Evolutionary conservation across 1,284 basidiomycete species (phyloP).

Genomic region (Acaromyces ingoldii): DNA sequence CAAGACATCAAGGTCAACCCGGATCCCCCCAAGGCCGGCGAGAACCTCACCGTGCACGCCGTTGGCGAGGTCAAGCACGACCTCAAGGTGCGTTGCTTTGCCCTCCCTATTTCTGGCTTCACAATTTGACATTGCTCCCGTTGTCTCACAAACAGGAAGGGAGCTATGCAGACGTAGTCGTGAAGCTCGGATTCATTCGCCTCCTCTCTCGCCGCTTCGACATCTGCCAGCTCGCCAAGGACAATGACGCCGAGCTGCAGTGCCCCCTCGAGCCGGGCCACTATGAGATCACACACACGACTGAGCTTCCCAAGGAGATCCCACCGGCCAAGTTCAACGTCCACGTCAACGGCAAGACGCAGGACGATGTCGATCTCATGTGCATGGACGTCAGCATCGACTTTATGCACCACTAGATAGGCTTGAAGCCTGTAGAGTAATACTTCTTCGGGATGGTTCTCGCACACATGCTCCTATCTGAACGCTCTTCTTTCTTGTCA

Average conservation of each 20-base stretch:
- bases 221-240: conserved; percentile 38
- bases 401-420: conserved; percentile 3
- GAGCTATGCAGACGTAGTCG: conserved; percentile 39
- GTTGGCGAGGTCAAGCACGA: conserved; percentile 28
- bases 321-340: conserved; percentile 74
- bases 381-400: conserved; percentile 65
- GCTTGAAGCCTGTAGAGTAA: too few species aligned
- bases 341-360: conserved; percentile 67
- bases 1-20: conserved; percentile 38
- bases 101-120: not conserved
- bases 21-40: conserved; percentile 44
- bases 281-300: conserved; percentile 44
- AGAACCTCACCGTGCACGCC: conserved; percentile 44
- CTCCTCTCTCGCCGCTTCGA: conserved; percentile 40
- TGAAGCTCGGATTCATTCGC: conserved; percentile 45
- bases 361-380: conserved; percentile 70
- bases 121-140: not conserved
- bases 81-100: conserved; percentile 34
- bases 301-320: conserved; percentile 41
- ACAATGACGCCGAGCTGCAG: conserved; percentile 41
- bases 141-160: conserved; percentile 21
- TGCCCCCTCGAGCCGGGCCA: conserved; percentile 41
- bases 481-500: too few species aligned
- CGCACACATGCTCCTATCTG: too few species aligned
- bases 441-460: too few species aligned